Evolutionary conservation across 805 yeast genomes (phyloP).

Genomic region (Schizosaccharomyces japonicus): DNA sequence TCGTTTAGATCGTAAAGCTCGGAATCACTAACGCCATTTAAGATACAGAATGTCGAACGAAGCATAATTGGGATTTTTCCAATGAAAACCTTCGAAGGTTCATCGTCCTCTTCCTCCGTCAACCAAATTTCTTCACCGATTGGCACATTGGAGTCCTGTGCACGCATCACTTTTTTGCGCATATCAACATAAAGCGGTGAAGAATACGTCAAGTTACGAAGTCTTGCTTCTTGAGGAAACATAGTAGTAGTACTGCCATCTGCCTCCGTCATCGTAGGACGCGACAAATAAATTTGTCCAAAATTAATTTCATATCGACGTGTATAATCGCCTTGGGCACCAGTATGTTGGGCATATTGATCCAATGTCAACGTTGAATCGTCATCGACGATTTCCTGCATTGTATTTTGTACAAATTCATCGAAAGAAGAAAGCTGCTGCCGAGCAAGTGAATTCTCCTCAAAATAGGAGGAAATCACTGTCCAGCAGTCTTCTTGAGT

Average conservation of each 20-base stretch:
- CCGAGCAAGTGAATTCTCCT: constrained; percentile 87
- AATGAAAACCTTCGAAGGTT: constrained; percentile 60
- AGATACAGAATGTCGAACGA: constrained; percentile 83
- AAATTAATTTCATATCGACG: constrained; percentile 89
- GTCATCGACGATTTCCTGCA: constrained; percentile 90
- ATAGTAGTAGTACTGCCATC: constrained; percentile 98
- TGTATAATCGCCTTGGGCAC: constrained; percentile 70
- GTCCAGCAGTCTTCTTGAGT: constrained; percentile 85
- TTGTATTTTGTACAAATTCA: constrained; percentile 87
- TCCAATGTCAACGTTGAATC: constrained; percentile 83
- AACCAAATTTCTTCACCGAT: constrained; percentile 32
- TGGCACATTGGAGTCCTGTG: constrained; percentile 20
- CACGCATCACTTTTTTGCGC: constrained; percentile 63
- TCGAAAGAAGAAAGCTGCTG: constrained; percentile 96
- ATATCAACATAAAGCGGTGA: constrained; percentile 91
- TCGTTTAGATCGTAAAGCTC: constrained; percentile 89
- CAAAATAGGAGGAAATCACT: constrained; percentile 85
- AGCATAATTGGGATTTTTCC: constrained; percentile 97
- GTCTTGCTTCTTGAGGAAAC: constrained; percentile 94
- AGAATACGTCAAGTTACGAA: constrained; percentile 85
- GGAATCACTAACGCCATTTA: constrained; percentile 69
- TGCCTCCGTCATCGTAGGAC: constrained; percentile 96
- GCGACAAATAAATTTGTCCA: constrained; percentile 87
- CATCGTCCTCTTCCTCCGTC: constrained; percentile 29
- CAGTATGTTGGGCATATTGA: constrained; percentile 93